Evolutionary conservation across 306 rosid species (phyloP).

Genomic region (Rubus idaeus): DNA sequence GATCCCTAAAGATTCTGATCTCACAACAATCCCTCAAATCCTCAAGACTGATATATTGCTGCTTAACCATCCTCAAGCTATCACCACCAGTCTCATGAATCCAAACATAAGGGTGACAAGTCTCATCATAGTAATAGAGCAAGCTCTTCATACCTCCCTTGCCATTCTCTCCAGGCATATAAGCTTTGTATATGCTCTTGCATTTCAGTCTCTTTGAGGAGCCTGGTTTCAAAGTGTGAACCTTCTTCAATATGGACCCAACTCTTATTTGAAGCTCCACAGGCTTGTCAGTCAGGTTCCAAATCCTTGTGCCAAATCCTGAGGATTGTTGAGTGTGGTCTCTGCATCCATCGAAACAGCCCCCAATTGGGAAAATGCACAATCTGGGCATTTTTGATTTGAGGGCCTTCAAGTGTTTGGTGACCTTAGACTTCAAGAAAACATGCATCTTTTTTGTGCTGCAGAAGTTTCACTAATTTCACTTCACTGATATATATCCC

Average conservation of each 20-base stretch:
- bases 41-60: conserved; percentile 86
- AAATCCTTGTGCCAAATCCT: conserved; percentile 78
- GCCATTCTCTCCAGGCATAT: conserved; percentile 57
- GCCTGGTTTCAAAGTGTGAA: conserved; percentile 81
- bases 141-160: conserved; percentile 58
- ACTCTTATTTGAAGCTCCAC: conserved; percentile 95
- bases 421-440: conserved; percentile 28
- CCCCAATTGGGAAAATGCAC: conserved; percentile 48
- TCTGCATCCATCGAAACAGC: conserved; percentile 77
- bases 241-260: conserved; percentile 79
- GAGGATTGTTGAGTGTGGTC: conserved; percentile 63
- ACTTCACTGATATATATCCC: conserved; percentile 3
- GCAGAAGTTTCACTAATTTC: conserved; percentile 5
- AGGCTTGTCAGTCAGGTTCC: conserved; percentile 87
- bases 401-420: conserved; percentile 29
- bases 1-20: conserved; percentile 89
- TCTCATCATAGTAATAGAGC: conserved; percentile 83
- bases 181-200: conserved; percentile 81
- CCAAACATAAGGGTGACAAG: conserved; percentile 92
- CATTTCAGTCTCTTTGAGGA: conserved; percentile 77
- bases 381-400: conserved; percentile 44
- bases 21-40: conserved; percentile 77
- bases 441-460: conserved; percentile 28
- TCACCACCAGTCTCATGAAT: conserved; percentile 72
- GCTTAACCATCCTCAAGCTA: conserved; percentile 83